phyloP scores from a whole-genome alignment of 1,284 basidiomycete genomes.

The Tilletiaria anomala region DNA sequence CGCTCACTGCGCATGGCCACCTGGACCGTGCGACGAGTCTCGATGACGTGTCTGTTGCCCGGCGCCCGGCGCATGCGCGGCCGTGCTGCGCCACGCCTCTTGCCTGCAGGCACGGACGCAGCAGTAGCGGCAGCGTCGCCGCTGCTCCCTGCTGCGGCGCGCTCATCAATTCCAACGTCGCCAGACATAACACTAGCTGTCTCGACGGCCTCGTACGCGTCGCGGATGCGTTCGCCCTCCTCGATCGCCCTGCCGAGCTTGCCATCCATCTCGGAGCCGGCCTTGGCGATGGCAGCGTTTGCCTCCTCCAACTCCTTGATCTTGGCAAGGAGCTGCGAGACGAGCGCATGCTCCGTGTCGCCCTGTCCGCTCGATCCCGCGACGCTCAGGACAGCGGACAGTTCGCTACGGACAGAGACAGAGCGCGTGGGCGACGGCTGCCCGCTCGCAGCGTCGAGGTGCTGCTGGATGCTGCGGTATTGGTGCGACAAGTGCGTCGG shows the following conservation, averaged over 20 bases:
- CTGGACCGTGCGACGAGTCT: constrained; percentile 17
- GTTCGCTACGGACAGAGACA: neutral
- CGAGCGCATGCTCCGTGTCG: constrained; percentile 14
- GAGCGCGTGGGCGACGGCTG: neutral
- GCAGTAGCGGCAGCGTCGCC: too few relatives aligned
- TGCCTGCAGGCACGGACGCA: too few relatives aligned
- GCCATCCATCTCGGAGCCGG: constrained; percentile 20
- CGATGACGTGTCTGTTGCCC: constrained; percentile 24
- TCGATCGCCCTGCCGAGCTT: constrained; percentile 21
- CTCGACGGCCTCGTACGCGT: constrained; percentile 19
- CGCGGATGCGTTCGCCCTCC: constrained; percentile 23
- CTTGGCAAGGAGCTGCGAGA: constrained; percentile 23
- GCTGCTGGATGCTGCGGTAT: neutral
- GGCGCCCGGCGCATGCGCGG: constrained; percentile 22
- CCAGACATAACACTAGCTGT: constrained; percentile 5
- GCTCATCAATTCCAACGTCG: neutral
- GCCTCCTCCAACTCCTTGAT: constrained; percentile 29
- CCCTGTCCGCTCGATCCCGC: neutral
- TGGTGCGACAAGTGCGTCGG: neutral
- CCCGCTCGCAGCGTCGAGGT: neutral
- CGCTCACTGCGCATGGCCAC: constrained; percentile 14
- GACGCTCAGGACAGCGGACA: neutral
- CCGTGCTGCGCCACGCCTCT: too few relatives aligned
- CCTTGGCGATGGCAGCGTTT: constrained; percentile 17
- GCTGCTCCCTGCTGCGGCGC: neutral